These are phyloP conservation scores for Toxoplasma gondii DNA, from an alignment of 169 alveolate species.

Conservation along the genomic window DNA sequence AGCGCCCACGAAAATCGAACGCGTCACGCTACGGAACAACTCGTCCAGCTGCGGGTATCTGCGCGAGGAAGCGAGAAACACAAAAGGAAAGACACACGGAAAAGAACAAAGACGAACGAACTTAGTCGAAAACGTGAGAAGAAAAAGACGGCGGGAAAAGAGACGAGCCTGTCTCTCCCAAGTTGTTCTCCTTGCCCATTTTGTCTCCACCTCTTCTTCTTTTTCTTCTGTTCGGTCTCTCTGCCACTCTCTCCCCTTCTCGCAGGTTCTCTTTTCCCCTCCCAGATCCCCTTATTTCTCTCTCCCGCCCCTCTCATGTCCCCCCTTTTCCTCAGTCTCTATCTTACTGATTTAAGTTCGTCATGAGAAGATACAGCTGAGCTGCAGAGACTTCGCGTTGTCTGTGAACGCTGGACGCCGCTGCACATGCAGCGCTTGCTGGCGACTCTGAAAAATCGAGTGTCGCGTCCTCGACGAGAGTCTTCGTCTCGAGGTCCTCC, in stretches of 20 bases:
- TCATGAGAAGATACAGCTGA: constrained; percentile 72
- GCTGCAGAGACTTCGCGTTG: constrained; percentile 69
- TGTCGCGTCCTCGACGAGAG: neutral
- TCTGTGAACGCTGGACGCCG: constrained; percentile 32
- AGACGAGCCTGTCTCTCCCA: too few relatives aligned
- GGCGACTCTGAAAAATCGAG: neutral
- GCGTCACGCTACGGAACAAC: constrained; percentile 48
- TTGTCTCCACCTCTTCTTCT: too few relatives aligned
- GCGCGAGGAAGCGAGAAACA: neutral
- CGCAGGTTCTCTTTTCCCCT: too few relatives aligned
- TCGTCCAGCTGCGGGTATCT: constrained; percentile 38
- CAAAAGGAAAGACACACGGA: neutral
- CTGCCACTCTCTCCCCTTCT: neutral
- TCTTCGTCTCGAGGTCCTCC: neutral
- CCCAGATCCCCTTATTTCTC: neutral
- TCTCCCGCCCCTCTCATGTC: neutral
- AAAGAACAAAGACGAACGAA: neutral
- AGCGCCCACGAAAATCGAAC: constrained; percentile 50
- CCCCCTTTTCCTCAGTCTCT: too few relatives aligned
- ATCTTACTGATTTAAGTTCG: constrained; percentile 72
- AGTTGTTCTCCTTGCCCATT: neutral
- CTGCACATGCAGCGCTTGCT: neutral
- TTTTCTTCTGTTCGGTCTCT: too few relatives aligned
- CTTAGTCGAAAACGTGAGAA: neutral
- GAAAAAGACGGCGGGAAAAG: neutral